Percentiles rank a stretch among this genome's conserved stretches.
Conservation (phyloP, 2,329 filamentous ascomycete species). For the Fusarium austroafricanum region DNA sequence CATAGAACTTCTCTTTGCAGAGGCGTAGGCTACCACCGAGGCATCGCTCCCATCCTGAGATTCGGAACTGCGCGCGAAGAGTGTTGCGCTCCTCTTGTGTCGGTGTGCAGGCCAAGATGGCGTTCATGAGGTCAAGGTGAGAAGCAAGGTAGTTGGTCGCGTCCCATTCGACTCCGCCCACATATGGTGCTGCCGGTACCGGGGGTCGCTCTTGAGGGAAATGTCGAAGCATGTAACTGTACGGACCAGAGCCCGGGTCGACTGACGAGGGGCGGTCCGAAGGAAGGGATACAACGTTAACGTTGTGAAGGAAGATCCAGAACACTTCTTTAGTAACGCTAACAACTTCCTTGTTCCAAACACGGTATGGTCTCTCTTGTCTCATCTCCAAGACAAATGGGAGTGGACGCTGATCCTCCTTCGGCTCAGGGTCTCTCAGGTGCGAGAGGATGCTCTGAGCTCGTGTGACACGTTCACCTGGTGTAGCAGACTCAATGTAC, state of each 20-base stretch:
- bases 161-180: slow-evolving; percentile 98
- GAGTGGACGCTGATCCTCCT: slow-evolving; percentile 80
- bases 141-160: slow-evolving; percentile 95
- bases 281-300: slow-evolving; percentile 84
- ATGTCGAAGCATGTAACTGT: slow-evolving; percentile 74
- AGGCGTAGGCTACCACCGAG: slow-evolving; percentile 87
- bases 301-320: slow-evolving; percentile 97
- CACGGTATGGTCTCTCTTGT: slow-evolving; percentile 85
- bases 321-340: slow-evolving; percentile 98
- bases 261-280: slow-evolving; percentile 51
- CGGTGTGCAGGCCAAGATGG: slow-evolving; percentile 84
- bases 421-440: slow-evolving; percentile 80
- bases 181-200: slow-evolving; percentile 93
- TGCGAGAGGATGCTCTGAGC: slow-evolving; percentile 81
- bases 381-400: slow-evolving; percentile 93
- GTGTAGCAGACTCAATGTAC: slow-evolving; percentile 78
- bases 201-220: slow-evolving; percentile 90
- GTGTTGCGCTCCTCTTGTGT: slow-evolving; percentile 76
- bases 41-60: slow-evolving; percentile 91
- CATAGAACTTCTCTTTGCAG: slow-evolving; percentile 98
- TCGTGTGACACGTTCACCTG: slow-evolving; percentile 72
- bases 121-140: slow-evolving; percentile 93
- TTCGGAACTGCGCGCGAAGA: slow-evolving; percentile 79
- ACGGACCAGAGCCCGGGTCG: slow-evolving; percentile 52
- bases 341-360: slow-evolving; percentile 93